phyloP scores from a whole-genome alignment of 306 rosid species.

The Vicia sativa region DNA sequence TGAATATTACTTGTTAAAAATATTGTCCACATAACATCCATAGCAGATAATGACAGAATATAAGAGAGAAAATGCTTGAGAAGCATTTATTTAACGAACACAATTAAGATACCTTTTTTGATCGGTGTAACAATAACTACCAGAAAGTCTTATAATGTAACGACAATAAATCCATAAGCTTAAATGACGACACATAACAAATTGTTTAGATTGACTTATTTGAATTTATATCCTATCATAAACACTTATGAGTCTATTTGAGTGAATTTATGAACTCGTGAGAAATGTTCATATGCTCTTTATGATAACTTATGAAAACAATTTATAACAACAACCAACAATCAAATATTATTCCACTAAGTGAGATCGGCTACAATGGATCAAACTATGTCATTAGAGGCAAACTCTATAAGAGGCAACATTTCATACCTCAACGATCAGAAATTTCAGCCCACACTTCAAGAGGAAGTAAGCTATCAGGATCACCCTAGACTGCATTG shows the following conservation, averaged over 20 bases:
- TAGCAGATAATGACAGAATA: constrained; percentile 6
- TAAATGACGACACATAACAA: constrained; percentile 1
- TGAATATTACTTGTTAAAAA: constrained; percentile 12
- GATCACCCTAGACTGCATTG: constrained; percentile 88
- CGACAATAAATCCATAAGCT: constrained; percentile 6
- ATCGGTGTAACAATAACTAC: not conserved
- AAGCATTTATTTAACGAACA: constrained; percentile 20
- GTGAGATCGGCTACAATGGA: too few relatives aligned
- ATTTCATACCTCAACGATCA: constrained; percentile 46
- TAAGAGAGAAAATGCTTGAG: constrained; percentile 1
- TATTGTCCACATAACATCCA: not conserved
- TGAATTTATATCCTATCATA: too few relatives aligned
- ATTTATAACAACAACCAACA: too few relatives aligned
- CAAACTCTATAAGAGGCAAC: not conserved
- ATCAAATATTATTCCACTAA: too few relatives aligned
- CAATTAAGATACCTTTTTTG: constrained; percentile 15
- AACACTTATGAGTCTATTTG: too few relatives aligned
- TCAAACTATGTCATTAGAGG: not conserved
- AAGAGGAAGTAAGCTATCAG: constrained; percentile 84
- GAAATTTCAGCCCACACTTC: constrained; percentile 75
- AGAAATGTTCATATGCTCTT: too few relatives aligned
- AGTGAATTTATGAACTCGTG: too few relatives aligned
- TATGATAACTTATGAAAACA: too few relatives aligned
- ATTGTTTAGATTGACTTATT: too few relatives aligned
- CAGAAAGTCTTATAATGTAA: constrained; percentile 6